Percentiles rank a stretch among this genome's conserved stretches.
These are phyloP conservation scores for Streptanthus diversifolius DNA, from an alignment of 345 rosid genomes.

Conservation along the genomic window DNA sequence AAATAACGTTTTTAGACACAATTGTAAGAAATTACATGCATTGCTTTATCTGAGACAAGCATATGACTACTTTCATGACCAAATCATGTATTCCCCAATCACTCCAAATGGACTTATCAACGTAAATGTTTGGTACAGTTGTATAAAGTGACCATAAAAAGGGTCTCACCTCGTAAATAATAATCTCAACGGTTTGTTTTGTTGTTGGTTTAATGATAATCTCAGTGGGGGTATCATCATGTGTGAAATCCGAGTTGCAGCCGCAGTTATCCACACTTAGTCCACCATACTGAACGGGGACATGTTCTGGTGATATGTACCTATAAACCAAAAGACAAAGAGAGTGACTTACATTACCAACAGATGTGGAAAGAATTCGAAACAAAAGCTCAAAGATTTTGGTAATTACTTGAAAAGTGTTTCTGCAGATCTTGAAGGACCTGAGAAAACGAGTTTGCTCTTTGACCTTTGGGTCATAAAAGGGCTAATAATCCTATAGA, in stretches of 20 bases:
- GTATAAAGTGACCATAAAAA: neutral
- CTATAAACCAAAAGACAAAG: slow-evolving; percentile 16
- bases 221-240: slow-evolving; percentile 30
- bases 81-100: no score
- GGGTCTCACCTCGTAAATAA: slow-evolving; percentile 30
- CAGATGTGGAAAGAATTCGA: neutral
- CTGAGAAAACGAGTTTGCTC: slow-evolving; percentile 40
- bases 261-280: slow-evolving; percentile 30
- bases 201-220: slow-evolving; percentile 30
- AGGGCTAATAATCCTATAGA: slow-evolving; percentile 36
- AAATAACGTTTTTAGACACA: neutral
- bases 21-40: neutral
- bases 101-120: no score
- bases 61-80: no score
- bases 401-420: slow-evolving; percentile 34
- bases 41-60: no score
- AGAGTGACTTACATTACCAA: neutral
- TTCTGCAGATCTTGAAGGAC: slow-evolving; percentile 40
- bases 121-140: no score
- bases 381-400: neutral
- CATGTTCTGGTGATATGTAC: slow-evolving; percentile 36
- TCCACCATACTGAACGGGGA: slow-evolving; percentile 40
- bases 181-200: slow-evolving; percentile 38
- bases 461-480: slow-evolving; percentile 38
- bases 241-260: slow-evolving; percentile 26